A percentile compares a stretch with the other conserved stretches of the same genome.
phyloP scores from a whole-genome alignment of 805 yeast genomes.

The Jamesozyma jinghongensis region DNA sequence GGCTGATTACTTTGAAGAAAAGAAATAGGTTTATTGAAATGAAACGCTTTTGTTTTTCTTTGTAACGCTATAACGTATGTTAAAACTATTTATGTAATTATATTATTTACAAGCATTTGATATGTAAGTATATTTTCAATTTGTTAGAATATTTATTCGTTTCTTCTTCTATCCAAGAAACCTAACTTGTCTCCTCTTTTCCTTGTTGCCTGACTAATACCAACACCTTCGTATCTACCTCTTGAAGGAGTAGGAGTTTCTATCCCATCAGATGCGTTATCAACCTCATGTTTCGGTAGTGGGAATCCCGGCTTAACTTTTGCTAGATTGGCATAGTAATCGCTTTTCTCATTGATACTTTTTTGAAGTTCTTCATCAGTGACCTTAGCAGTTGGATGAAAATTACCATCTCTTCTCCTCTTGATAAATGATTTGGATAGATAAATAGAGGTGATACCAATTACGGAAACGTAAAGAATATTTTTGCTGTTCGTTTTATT shows the following conservation, averaged over 20 bases:
- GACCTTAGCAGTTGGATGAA: conserved; percentile 26
- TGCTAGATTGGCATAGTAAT: conserved; percentile 31
- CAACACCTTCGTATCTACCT: conserved; percentile 61
- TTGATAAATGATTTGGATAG: conserved; percentile 27
- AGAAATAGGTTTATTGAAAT: conserved; percentile 9
- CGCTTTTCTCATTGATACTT: conserved; percentile 5
- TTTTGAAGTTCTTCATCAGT: conserved; percentile 4
- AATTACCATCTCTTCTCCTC: conserved; percentile 30
- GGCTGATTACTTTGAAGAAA: conserved; percentile 79
- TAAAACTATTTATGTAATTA: not conserved
- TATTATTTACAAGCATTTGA: conserved; percentile 1
- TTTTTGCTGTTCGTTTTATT: conserved; percentile 16
- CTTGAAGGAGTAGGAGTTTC: conserved; percentile 33
- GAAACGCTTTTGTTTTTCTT: not conserved
- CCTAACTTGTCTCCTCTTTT: conserved; percentile 44
- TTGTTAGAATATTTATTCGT: conserved; percentile 1
- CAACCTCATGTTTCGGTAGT: conserved; percentile 12
- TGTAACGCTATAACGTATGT: not conserved
- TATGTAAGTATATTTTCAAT: conserved; percentile 1
- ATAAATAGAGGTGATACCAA: conserved; percentile 23
- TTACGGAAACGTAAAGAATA: conserved; percentile 18
- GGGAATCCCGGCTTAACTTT: conserved; percentile 51
- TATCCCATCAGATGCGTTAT: conserved; percentile 9
- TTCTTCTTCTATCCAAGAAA: conserved; percentile 19
- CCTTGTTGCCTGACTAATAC: conserved; percentile 49